Evolutionary conservation across 192 early-diverging fungal species (phyloP).

Genomic region (Martensiomyces pterosporus): DNA sequence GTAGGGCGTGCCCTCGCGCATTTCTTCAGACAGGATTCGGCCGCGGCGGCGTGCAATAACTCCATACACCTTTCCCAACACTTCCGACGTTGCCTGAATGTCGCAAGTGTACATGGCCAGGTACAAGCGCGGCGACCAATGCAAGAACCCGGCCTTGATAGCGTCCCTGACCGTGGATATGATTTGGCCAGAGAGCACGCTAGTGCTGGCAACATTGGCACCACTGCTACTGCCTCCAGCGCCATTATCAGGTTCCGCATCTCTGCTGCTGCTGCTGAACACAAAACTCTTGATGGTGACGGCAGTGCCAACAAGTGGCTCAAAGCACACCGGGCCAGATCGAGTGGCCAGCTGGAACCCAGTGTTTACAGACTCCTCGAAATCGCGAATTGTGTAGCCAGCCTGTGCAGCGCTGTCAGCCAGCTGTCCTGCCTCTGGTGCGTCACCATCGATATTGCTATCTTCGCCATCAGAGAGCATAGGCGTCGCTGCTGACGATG

Average conservation of each 20-base stretch:
- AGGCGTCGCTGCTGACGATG: constrained; percentile 25
- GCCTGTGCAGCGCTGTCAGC: constrained; percentile 7
- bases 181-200: constrained; percentile 67
- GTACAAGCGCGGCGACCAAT: constrained; percentile 92
- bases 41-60: constrained; percentile 88
- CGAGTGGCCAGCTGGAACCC: constrained; percentile 93
- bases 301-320: constrained; percentile 82
- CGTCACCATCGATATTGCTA: constrained; percentile 13
- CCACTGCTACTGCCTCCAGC: neutral
- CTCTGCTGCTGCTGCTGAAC: constrained; percentile 10
- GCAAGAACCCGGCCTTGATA: constrained; percentile 77
- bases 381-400: constrained; percentile 51
- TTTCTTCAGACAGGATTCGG: constrained; percentile 90
- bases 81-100: constrained; percentile 91
- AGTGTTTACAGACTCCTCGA: constrained; percentile 77
- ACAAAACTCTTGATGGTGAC: constrained; percentile 37
- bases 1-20: constrained; percentile 97
- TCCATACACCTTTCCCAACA: constrained; percentile 93
- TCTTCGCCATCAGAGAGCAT: constrained; percentile 34
- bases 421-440: neutral
- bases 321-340: constrained; percentile 87
- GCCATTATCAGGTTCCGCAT: too few relatives aligned
- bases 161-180: constrained; percentile 84
- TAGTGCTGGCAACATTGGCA: constrained; percentile 2
- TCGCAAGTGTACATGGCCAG: constrained; percentile 97